Evolutionary conservation across 306 rosid genomes (phyloP), one percentile per base, ranked within the genome.

Genomic region (Trifolium repens): DNA sequence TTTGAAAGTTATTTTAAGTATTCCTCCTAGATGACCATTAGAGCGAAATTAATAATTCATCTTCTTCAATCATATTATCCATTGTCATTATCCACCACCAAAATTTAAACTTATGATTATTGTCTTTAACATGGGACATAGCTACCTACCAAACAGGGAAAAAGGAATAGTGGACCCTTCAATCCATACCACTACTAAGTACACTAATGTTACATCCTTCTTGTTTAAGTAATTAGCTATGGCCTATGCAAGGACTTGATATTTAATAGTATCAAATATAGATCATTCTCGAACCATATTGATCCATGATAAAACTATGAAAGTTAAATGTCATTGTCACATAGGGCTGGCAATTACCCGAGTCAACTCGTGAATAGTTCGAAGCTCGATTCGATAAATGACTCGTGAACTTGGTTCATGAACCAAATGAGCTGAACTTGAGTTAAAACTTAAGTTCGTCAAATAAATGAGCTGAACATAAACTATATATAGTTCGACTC

Each of bases 271-370:
- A 16, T 39, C 32, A 50, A 63, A 63, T 63, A 47, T 40, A 12
- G 71, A 78, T 69, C 42, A 59, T 69, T 59, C 67, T 62, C 6
- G 59, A 78, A 78, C 65, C 77, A 67, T 52, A 78, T 9, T 54
- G 2, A 54, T 78, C 55, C 69, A n/a, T 39, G 6, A 40, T 16
- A 73, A 67, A 66, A 76, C 35, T 19, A 12, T 3, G 3, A 12
- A 44, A 42, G 34, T 30, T 13, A 27, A 26, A 59, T 35, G 24
- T 63, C 69, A 63, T 35, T 34, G 24, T 24, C n/a, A n/a, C n/a
- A n/a, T 22, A 22, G 24, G 24, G 24, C 24, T 22, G 24, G 24
- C 24, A 22, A 22, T 22, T 0, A 22, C 24, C 24, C 24, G 24
- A 22, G 24, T 1, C 24, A 22, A 22, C 24, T 22, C 24, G 24